Evolutionary conservation across 2,329 filamentous ascomycete genomes (phyloP), one percentile per base, ranked within the genome.

Genomic region (Dactylella cylindrospora): DNA sequence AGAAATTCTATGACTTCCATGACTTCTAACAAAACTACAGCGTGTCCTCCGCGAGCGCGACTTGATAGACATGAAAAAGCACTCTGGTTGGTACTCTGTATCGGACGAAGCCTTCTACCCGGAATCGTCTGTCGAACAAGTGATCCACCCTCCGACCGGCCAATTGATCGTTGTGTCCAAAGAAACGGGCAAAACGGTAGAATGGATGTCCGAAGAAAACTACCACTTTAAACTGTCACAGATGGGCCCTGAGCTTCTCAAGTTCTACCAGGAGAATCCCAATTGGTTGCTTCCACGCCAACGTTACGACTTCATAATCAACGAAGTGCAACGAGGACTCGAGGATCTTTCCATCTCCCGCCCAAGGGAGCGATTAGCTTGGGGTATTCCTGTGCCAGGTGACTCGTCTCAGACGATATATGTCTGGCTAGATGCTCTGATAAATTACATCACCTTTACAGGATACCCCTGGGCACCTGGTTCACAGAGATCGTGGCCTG

Each of bases 81-180:
- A 97, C 69, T 83, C 89, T 71, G 93, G 93, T 1, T 98, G 93
- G 93, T 98, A 98, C 73, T 93, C 87, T 52, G 85, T 98, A 49
- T 90, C 88, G 72, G 93, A 98, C 72, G 93, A 98, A 77, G 91
- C 91, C 31, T 98, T 95, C 74, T 97, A 96, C 71, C 89, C 91
- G 0, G 80, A 85, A 47, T 81, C 82, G 5, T 77, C 84, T 69
- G 82, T 97, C 20, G 82, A 89, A 69, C 80, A 85, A 35, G 81
- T 83, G 44, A 75, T 93, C 29, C 86, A 90, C 66, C 86, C 89
- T 3, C 78, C 83, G 38, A 95, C 90, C 0, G 93, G 93, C 2
- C 35, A 61, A 36, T 25, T 80, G 78, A 52, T 65, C 26, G 9
- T 26, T 9, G 74, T 84, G 17, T 90, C 87, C 13, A 80, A 82